phyloP scores from a whole-genome alignment of 2,329 filamentous ascomycete genomes.

The Neopestalotiopsis sp. region DNA sequence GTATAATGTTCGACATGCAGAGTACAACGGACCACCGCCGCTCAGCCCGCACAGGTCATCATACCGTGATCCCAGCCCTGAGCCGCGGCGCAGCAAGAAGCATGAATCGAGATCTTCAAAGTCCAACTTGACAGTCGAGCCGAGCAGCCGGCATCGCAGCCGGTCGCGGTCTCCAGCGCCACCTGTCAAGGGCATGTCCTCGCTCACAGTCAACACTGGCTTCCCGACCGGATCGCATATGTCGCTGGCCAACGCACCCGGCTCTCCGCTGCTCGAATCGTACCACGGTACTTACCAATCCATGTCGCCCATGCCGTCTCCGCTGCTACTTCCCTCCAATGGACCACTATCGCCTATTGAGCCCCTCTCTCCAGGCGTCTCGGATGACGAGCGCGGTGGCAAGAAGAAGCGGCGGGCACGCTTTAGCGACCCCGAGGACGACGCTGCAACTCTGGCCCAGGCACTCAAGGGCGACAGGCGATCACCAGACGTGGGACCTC shows the following conservation, averaged over 20 bases:
- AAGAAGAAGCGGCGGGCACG: conserved; percentile 64
- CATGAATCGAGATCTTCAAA: conserved; percentile 44
- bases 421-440: conserved; percentile 85
- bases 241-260: conserved; percentile 65
- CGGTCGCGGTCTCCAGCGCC: conserved; percentile 55
- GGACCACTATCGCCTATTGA: conserved; percentile 53
- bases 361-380: conserved; percentile 56
- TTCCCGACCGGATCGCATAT: conserved; percentile 43
- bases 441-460: conserved; percentile 76
- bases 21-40: conserved; percentile 24
- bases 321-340: conserved; percentile 64
- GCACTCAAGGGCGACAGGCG: conserved; percentile 71
- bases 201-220: conserved; percentile 54
- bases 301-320: conserved; percentile 92
- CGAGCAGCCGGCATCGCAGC: conserved; percentile 39
- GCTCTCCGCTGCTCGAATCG: conserved; percentile 86
- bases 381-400: conserved; percentile 52
- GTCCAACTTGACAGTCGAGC: conserved; percentile 48
- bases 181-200: conserved; percentile 55
- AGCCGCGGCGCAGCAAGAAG: conserved; percentile 28
- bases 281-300: conserved; percentile 95
- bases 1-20: conserved; percentile 35
- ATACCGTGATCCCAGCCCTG: conserved; percentile 30
- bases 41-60: conserved; percentile 15
- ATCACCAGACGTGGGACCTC: conserved; percentile 68